These are phyloP conservation scores for Boletus rex-veris DNA, from an alignment of 768 basidiomycete species.

Conservation along the genomic window DNA sequence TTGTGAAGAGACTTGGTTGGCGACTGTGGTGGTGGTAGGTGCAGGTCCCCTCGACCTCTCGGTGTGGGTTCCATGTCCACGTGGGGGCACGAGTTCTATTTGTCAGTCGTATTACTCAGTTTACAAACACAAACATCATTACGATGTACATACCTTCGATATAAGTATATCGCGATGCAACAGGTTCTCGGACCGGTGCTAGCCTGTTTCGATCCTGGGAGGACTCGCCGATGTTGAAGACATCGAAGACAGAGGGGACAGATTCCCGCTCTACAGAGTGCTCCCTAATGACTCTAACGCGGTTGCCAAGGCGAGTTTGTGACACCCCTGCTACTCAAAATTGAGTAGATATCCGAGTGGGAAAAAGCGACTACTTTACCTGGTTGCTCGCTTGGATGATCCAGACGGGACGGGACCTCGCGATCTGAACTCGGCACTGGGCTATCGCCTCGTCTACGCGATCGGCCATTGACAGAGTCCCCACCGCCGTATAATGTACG, in stretches of 20 bases:
- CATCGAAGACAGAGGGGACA: slow-evolving; percentile 27
- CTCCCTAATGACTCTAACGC: slow-evolving; percentile 19
- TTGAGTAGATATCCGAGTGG: not conserved
- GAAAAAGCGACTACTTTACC: slow-evolving; percentile 5
- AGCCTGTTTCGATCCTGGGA: slow-evolving; percentile 18
- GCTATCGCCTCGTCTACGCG: slow-evolving; percentile 7
- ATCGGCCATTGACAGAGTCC: slow-evolving; percentile 1
- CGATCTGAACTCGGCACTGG: slow-evolving; percentile 2
- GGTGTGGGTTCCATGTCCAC: slow-evolving; percentile 7
- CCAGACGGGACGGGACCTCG: slow-evolving; percentile 2
- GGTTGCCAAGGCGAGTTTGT: slow-evolving; percentile 10
- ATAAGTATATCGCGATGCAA: slow-evolving; percentile 7
- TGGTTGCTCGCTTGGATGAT: slow-evolving; percentile 6
- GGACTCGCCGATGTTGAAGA: slow-evolving; percentile 26
- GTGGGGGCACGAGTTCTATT: slow-evolving; percentile 18
- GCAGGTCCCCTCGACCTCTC: slow-evolving; percentile 16
- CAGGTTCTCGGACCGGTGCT: slow-evolving; percentile 8
- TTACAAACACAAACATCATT: not conserved
- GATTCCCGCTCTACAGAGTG: slow-evolving; percentile 21
- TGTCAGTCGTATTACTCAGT: slow-evolving; percentile 3
- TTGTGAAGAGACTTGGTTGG: slow-evolving; percentile 8
- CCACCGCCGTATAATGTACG: not conserved
- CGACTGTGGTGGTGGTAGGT: slow-evolving; percentile 6
- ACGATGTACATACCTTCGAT: slow-evolving; percentile 10
- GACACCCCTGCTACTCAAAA: not conserved